Conservation (phyloP, 176 grass and related monocot species). For the Thinopyrum elongatum region DNA sequence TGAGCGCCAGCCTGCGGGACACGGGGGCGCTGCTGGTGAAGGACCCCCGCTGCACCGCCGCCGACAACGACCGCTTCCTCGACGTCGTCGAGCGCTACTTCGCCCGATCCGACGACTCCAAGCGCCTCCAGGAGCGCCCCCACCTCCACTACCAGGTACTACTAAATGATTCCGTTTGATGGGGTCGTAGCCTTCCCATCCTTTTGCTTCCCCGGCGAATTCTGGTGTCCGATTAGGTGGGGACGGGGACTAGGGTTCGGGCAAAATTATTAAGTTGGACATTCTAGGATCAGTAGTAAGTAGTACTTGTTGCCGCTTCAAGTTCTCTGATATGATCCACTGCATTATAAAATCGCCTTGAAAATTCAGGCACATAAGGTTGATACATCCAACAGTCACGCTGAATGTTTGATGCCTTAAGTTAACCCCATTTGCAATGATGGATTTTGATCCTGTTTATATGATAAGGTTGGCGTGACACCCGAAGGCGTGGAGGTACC, state of each 20-base stretch:
- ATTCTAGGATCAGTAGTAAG: background rate
- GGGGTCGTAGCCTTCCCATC: background rate
- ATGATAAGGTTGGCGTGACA: conserved; percentile 81
- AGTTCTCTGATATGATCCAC: background rate
- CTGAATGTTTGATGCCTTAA: background rate
- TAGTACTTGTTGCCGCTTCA: background rate
- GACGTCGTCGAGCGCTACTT: conserved; percentile 97
- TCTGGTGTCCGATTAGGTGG: background rate
- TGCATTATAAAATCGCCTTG: background rate
- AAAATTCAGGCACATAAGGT: background rate
- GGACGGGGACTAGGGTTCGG: background rate
- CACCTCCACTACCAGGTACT: conserved; percentile 97
- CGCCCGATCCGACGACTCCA: conserved; percentile 71
- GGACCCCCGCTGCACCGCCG: conserved; percentile 88
- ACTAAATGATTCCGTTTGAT: background rate
- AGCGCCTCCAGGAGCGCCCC: conserved; percentile 87
- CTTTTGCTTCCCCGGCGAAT: background rate
- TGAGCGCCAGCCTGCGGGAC: conserved; percentile 80
- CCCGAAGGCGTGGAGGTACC: conserved; percentile 96
- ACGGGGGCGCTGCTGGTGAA: conserved; percentile 89
- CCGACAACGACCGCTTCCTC: conserved; percentile 88
- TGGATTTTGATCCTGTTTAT: background rate
- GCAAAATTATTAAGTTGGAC: background rate
- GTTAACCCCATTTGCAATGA: background rate
- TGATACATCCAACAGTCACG: background rate